phyloP scores from a whole-genome alignment of 2,329 filamentous ascomycete species.

The Fusarium pininemorale region DNA sequence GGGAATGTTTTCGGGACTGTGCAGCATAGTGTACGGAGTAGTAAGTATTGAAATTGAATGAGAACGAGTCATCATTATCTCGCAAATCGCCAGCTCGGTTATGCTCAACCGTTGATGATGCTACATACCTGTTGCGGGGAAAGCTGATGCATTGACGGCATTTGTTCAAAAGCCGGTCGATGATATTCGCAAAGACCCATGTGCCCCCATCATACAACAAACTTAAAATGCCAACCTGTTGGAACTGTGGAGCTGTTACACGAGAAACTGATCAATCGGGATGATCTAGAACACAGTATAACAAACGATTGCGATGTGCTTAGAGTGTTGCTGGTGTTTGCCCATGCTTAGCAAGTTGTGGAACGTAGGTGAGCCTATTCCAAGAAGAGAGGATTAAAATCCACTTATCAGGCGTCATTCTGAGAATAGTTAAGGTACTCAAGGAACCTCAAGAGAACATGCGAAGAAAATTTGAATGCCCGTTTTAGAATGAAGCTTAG shows the following conservation, averaged over 20 bases:
- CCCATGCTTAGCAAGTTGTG: not conserved
- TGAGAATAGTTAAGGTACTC: not conserved
- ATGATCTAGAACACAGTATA: not conserved
- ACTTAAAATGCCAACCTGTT: not conserved
- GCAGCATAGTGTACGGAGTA: not conserved
- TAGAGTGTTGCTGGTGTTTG: not conserved
- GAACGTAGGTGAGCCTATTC: not conserved
- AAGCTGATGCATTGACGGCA: not conserved
- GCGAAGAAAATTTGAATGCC: not conserved
- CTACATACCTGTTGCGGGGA: slow-evolving; percentile 19
- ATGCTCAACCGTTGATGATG: slow-evolving; percentile 1
- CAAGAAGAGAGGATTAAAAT: not conserved
- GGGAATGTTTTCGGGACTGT: not conserved
- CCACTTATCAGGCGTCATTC: not conserved
- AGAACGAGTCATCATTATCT: slow-evolving; percentile 16
- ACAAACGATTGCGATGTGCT: not conserved
- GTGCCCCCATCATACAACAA: not conserved
- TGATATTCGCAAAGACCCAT: slow-evolving; percentile 1
- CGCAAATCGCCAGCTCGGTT: not conserved
- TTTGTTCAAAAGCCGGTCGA: not conserved
- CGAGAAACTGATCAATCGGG: not conserved
- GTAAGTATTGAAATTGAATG: not conserved
- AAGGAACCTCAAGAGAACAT: not conserved
- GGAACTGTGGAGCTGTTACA: not conserved
- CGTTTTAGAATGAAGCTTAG: not conserved